Base-by-base conservation (phyloP, 140 eudicot genomes). In the Ambrosia hybrid region DNA sequence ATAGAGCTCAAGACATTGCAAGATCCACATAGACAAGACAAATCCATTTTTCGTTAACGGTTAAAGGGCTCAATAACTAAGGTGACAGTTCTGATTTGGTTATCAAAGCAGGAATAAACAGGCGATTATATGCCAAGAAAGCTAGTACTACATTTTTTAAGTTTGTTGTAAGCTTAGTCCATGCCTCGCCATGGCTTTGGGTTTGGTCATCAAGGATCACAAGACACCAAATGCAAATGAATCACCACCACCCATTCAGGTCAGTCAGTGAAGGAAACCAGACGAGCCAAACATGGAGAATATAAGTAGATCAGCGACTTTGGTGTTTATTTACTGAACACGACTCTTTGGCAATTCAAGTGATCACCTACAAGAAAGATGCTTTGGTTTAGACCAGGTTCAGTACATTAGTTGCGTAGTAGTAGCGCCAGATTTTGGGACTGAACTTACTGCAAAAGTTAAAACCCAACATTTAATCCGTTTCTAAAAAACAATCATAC, bases 401-500 rank as follows among this genome's bases (percentile, higher is more conserved):
- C 52, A 39, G 39, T 14, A 12, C 14, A 14, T 15, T 39, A 4
- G 13, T 38, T 39, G 43, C 67, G 34, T 26, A 58, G 37, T 57
- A 56, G 45, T 17, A 56, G 63, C 16, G 56, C 26, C 0, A 21
- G 13, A 26, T 43, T 9, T 49, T 14, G 52, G 37, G 70, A 16
- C 71, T 49, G 68, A 71, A 65, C 82, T 65, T 45, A 78, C 69
- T 74, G 72, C 72, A 46, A 72, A 71, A 41, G 48, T 8, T 46
- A 7, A 7, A 7, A 56, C 63, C n/a, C 69, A 72, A 48, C 69
- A 57, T 26, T 17, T 49, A 15, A 37, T 65, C 41, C 51, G 69
- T 68, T 70, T 63, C 56, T 67, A 51, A 64, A 71, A 30, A 57
- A 49, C 30, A 66, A 48, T 79, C 77, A 82, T 68, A 66, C 75